Base-by-base conservation (phyloP, 257 asterid species). In the Parsonsia alboflavescens region DNA sequence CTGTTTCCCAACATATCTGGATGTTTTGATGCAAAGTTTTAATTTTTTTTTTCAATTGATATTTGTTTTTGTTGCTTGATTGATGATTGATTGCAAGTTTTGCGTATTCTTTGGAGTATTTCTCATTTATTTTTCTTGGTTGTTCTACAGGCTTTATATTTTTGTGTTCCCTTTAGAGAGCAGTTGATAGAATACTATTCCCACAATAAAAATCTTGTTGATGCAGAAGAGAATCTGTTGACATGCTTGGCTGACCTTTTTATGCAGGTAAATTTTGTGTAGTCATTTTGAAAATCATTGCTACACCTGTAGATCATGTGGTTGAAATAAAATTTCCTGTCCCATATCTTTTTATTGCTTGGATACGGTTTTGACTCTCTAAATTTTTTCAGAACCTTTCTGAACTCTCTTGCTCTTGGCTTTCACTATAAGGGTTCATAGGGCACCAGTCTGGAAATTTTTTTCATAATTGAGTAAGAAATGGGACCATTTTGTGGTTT, bases 141-240 rank as follows among this genome's bases (percentile, higher is more conserved):
- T 68, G 8, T 45, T 61, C n/a, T 83, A 83, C 95, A 93, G 97
- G 97, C 98, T 77, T 96, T 93, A 36, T 93, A 93, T 85, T 93
- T 93, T 82, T 91, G 97, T 80, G 97, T 91, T 63, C 95, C 96
- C 58, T 93, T 93, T 79, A 96, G 98, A 61, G 97, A 91, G 75
- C 97, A 91, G 84, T 80, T 93, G 81, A 84, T 93, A 70, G 98
- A 93, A 16, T 91, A 93, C 77, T 91, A 80, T 88, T 83, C 96
- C 61, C 87, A 81, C 73, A 89, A 88, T 84, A 93, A 93, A 83
- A 88, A 30, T 71, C 87, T 77, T 67, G 86, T 84, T 73, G 98
- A 89, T 75, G 90, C 89, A 16, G 98, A 93, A 77, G 98, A 93
- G 78, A 93, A 91, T 79, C 96, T 93, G 66, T 82, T 93, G 81